Base-by-base conservation (phyloP, 2,329 filamentous ascomycete species). In the Ustulina deusta region DNA sequence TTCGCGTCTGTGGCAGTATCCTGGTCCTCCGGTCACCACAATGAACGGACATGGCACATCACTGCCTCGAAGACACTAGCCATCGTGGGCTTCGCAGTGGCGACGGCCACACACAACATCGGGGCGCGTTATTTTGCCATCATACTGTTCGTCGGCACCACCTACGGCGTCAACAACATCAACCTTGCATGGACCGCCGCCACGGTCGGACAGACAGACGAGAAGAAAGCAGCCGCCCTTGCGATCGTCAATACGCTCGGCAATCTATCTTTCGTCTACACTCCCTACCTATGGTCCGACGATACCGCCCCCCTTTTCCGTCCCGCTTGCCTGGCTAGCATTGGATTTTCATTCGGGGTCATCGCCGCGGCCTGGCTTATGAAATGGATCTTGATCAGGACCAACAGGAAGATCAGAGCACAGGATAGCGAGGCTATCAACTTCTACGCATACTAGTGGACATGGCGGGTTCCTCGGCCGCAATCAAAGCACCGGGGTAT, bases 21-120 rank as follows among this genome's bases (percentile, higher is more conserved):
- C 0, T 78, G 73, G 77, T 82, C 78, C 10, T 84, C 83, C 0
- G 85, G 83, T 0, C 78, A 77, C 2, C 79, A 81, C 71, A 82
- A 85, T 62, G 83, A 85, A 67, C 78, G 82, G 20, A 84, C 82
- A 0, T 84, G 80, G 81, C 83, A 85, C 66, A 81, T 83, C 34
- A 83, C 81, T 0, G 64, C 77, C 11, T 79, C 79, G 11, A 84
- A 84, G 61, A 42, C 75, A 3, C 65, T 81, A 27, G 83, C 81
- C 1, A 76, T 83, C 0, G 65, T 79, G 6, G 82, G 82, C 0
- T 74, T 71, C 29, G 65, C 63, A 17, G 63, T 73, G 6, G 61
- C 69, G 38, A 71, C 65, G 68, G 54, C 73, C 55, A 65, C 77
- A 49, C 51, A 76, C 63, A 49, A 80, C 65, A 52, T 74, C 7